Percentiles rank a stretch among this genome's conserved stretches.
Conservation (phyloP, 805 yeast species). For the Ogataea minuta region DNA sequence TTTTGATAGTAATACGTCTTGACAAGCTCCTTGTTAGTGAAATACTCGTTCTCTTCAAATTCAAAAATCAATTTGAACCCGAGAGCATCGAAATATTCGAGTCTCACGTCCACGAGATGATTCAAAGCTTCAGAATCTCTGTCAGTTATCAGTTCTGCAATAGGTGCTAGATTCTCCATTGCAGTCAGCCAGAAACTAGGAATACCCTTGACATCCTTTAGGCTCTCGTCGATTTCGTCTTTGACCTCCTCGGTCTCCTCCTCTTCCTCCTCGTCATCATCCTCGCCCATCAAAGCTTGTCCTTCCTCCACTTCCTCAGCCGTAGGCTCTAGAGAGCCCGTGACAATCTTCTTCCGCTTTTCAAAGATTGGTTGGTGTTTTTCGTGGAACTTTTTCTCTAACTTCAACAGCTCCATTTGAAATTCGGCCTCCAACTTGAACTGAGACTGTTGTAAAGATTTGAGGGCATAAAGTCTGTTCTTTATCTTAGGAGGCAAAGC, state of each 20-base stretch:
- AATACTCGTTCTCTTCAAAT: conserved; percentile 73
- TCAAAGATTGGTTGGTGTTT: conserved; percentile 75
- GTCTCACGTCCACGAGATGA: conserved; percentile 63
- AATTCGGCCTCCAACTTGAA: conserved; percentile 85
- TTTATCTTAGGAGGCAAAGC: conserved; percentile 69
- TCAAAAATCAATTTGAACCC: conserved; percentile 87
- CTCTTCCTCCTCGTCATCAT: conserved; percentile 33
- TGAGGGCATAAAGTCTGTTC: conserved; percentile 76
- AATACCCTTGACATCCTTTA: conserved; percentile 59
- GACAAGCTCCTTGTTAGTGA: conserved; percentile 66
- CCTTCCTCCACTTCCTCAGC: conserved; percentile 78
- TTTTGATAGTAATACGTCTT: conserved; percentile 93
- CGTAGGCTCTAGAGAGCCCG: conserved; percentile 75
- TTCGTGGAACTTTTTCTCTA: conserved; percentile 75
- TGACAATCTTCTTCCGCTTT: conserved; percentile 67
- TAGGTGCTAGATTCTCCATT: conserved; percentile 76
- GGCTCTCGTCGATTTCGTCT: conserved; percentile 26
- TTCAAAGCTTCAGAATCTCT: conserved; percentile 84
- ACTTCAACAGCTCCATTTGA: conserved; percentile 80
- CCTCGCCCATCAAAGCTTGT: conserved; percentile 58
- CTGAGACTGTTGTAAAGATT: conserved; percentile 75
- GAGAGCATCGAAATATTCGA: conserved; percentile 78
- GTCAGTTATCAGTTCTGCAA: conserved; percentile 82
- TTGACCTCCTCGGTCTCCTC: conserved; percentile 30
- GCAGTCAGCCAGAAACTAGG: conserved; percentile 98